Conservation (phyloP, 345 rosid species). For the Lenwebbia sp. region DNA sequence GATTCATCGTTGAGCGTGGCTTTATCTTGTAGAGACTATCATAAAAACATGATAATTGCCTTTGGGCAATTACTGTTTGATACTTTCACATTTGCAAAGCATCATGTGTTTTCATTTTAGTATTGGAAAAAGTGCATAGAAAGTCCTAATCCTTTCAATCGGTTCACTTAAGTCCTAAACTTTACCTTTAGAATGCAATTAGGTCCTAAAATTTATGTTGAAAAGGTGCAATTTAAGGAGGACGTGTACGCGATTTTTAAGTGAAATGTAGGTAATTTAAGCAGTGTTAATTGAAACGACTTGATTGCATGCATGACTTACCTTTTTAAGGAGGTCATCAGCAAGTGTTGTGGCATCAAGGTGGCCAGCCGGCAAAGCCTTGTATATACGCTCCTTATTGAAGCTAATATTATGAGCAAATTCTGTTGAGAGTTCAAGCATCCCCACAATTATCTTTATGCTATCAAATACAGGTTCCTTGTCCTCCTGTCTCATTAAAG, state of each 20-base stretch:
- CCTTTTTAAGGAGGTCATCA: conserved; percentile 91
- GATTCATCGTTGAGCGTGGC: background rate
- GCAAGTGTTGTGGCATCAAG: conserved; percentile 98
- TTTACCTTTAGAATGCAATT: background rate
- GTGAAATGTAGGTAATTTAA: no score
- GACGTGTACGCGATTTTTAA: background rate
- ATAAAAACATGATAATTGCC: background rate
- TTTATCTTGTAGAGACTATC: background rate
- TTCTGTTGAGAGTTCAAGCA: conserved; percentile 94
- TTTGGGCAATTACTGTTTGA: background rate
- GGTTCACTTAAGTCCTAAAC: background rate
- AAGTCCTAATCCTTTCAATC: background rate
- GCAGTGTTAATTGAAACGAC: no score
- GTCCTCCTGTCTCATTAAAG: conserved; percentile 58
- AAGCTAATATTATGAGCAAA: conserved; percentile 81
- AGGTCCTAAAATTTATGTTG: background rate
- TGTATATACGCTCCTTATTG: conserved; percentile 51
- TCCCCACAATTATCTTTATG: conserved; percentile 64
- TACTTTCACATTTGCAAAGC: background rate
- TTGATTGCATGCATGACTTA: conserved; percentile 9
- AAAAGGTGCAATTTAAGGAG: no score
- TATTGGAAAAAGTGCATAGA: background rate
- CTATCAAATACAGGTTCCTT: conserved; percentile 96
- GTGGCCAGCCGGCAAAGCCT: conserved; percentile 79
- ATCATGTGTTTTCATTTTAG: background rate